Conservation (phyloP, 2,329 filamentous ascomycete genomes). For the Lomentospora prolificans region DNA sequence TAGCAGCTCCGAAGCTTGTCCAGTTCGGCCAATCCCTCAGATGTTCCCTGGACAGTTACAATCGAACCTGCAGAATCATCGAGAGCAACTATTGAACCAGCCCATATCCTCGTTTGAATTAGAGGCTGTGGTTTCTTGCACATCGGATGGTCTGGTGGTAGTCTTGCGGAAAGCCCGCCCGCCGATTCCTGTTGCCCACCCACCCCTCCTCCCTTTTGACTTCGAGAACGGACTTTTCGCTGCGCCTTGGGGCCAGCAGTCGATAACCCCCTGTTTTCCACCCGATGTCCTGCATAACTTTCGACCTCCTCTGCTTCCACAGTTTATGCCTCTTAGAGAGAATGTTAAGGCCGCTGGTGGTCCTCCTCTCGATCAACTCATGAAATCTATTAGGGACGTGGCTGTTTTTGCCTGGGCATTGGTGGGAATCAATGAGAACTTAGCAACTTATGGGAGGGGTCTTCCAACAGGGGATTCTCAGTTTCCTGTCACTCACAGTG, state of each 20-base stretch:
- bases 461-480: not conserved
- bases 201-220: constrained; percentile 35
- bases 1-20: not conserved
- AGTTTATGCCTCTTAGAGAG: constrained; percentile 33
- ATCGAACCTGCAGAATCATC: constrained; percentile 9
- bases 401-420: constrained; percentile 83
- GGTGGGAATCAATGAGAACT: constrained; percentile 51
- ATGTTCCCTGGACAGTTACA: not conserved
- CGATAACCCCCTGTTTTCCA: constrained; percentile 40
- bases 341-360: constrained; percentile 34
- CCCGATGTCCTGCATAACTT: constrained; percentile 33
- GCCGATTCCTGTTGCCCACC: constrained; percentile 50
- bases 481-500: not conserved
- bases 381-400: constrained; percentile 73
- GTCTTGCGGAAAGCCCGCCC: constrained; percentile 67
- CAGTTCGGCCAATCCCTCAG: not conserved
- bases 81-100: not conserved
- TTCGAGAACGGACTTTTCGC: constrained; percentile 61
- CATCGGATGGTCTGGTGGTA: constrained; percentile 78
- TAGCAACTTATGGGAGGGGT: not conserved
- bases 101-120: constrained; percentile 46
- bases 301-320: constrained; percentile 30
- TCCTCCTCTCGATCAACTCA: constrained; percentile 48
- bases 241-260: constrained; percentile 67
- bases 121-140: constrained; percentile 85